Base-by-base conservation (phyloP, 441 rosid species). In the Pelargonium citronellum region DNA sequence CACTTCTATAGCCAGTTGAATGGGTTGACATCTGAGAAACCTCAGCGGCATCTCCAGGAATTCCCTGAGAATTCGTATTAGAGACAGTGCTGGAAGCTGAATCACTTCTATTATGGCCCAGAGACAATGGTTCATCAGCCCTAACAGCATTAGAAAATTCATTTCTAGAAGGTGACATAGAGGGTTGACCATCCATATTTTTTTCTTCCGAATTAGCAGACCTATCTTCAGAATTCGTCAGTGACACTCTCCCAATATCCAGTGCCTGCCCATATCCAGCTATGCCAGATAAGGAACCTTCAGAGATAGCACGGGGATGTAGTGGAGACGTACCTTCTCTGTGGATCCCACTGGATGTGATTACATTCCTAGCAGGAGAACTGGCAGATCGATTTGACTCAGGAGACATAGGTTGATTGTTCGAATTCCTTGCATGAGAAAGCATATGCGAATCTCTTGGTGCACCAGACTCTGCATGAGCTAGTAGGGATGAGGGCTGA, bases 271-370 rank as follows among this genome's bases (percentile, higher is more conserved):
- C 89, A 71, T 85, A 81, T 60, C 80, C 87, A 72, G 74, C 70
- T 34, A 73, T 1, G 71, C 74, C 81, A 44, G 89, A 76, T 77
- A 85, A 78, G 72, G 85, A 76, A 81, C 79, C 77, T 30, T 87
- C 88, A 9, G 89, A 86, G 62, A 78, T 75, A 71, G 97, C 86
- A 49, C 78, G 79, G 0, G 86, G 84, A 83, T 84, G 93, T 39
- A 81, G 73, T n/a, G 83, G 88, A 74, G 94, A 85, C 70, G 78
- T 67, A 66, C 78, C 86, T 66, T 80, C 93, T 66, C 74, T 78
- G 67, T 78, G 83, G 75, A 62, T 68, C 67, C 74, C 84, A 71
- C 83, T 47, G 51, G 91, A 81, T 20, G 82, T 75, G 68, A 77
- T 69, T 66, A 83, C 65, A 49, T 77, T 83, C 75, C 73, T 82